A percentile compares a stretch with the other conserved stretches of the same genome.
These are phyloP conservation scores for Heliosperma pusillum DNA, from an alignment of 148 eudicot species.

Conservation along the genomic window DNA sequence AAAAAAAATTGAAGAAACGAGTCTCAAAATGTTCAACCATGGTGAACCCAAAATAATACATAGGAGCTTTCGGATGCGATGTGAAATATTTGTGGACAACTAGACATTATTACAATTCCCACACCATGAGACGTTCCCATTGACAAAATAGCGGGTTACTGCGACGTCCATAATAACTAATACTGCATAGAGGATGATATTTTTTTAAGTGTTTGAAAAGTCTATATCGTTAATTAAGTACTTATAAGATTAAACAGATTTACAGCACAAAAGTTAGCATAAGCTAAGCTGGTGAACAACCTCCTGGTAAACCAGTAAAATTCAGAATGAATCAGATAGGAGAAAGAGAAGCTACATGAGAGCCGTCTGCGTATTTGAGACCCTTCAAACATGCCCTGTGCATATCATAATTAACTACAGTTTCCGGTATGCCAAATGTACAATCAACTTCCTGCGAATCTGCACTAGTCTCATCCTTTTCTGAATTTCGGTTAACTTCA, in stretches of 20 bases:
- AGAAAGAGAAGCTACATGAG: slow-evolving; percentile 52
- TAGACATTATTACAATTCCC: background rate
- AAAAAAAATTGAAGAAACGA: too few relatives aligned
- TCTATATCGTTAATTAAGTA: background rate
- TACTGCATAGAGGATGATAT: background rate
- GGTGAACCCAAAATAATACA: too few relatives aligned
- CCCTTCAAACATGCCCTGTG: slow-evolving; percentile 52
- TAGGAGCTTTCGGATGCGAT: too few relatives aligned
- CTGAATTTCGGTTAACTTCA: slow-evolving; percentile 31
- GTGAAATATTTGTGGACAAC: too few relatives aligned
- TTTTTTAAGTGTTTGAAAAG: background rate
- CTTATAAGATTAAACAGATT: background rate
- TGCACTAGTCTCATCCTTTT: slow-evolving; percentile 30
- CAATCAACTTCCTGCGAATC: slow-evolving; percentile 28
- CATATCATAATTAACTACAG: slow-evolving; percentile 40
- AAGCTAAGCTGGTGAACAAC: slow-evolving; percentile 1
- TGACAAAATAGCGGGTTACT: background rate
- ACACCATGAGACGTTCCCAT: background rate
- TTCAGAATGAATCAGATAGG: slow-evolving; percentile 34
- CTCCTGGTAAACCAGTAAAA: background rate
- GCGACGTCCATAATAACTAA: background rate
- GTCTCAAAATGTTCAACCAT: too few relatives aligned
- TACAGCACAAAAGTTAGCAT: slow-evolving; percentile 2
- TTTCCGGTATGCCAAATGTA: slow-evolving; percentile 47
- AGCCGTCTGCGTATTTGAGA: slow-evolving; percentile 54